These are phyloP conservation scores for Elongisporangium anandrum DNA, from an alignment of 352 stramenopile species.

Conservation along the genomic window DNA sequence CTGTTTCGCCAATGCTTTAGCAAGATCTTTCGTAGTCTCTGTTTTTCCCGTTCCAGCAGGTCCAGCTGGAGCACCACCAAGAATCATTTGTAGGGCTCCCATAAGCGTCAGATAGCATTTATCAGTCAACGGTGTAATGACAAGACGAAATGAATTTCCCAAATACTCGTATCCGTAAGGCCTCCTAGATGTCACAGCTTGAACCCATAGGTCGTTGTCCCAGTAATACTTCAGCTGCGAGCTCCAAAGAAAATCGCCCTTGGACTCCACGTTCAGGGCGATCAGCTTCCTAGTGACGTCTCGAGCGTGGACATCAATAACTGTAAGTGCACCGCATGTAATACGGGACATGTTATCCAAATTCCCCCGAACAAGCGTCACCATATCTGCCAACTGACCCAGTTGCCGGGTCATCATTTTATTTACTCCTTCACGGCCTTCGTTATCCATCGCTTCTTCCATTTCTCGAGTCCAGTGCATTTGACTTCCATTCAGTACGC, in stretches of 20 bases:
- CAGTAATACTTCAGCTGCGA: slow-evolving; percentile 96
- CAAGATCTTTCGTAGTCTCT: slow-evolving; percentile 92
- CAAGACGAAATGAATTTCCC: slow-evolving; percentile 91
- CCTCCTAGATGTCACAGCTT: slow-evolving; percentile 90
- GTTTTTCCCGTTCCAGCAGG: slow-evolving; percentile 93
- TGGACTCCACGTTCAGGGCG: slow-evolving; percentile 76
- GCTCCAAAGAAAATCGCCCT: slow-evolving; percentile 94
- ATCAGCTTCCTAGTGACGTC: slow-evolving; percentile 90
- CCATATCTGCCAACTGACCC: slow-evolving; percentile 92
- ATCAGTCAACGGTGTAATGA: slow-evolving; percentile 94
- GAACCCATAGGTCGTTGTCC: slow-evolving; percentile 77
- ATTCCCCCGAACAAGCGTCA: slow-evolving; percentile 87
- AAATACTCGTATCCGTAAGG: slow-evolving; percentile 95
- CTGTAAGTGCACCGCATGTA: slow-evolving; percentile 90
- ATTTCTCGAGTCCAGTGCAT: slow-evolving; percentile 95
- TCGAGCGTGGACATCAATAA: slow-evolving; percentile 94
- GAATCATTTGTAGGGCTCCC: slow-evolving; percentile 93
- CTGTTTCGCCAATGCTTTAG: slow-evolving; percentile 92
- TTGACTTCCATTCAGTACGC: slow-evolving; percentile 93
- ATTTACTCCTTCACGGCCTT: slow-evolving; percentile 84
- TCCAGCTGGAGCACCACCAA: slow-evolving; percentile 89
- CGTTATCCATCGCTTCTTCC: slow-evolving; percentile 80
- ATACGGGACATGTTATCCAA: slow-evolving; percentile 90
- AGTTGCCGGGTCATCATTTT: slow-evolving; percentile 90
- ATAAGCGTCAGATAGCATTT: slow-evolving; percentile 96